Evolutionary conservation across 2,329 filamentous ascomycete genomes (phyloP).

Genomic region (Colletotrichum tropicicola): DNA sequence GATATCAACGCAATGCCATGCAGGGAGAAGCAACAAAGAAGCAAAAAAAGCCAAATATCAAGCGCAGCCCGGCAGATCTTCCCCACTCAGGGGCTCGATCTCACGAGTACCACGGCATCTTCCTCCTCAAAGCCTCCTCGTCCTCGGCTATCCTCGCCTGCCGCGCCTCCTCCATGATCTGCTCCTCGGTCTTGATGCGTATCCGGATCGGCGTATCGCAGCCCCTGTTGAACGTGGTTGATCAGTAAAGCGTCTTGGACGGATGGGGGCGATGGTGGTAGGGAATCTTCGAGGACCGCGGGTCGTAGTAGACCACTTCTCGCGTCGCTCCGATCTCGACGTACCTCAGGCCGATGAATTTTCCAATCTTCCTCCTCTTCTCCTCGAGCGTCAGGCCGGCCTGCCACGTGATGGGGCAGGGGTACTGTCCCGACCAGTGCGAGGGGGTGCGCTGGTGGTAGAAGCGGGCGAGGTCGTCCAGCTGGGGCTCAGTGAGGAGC

Average conservation of each 20-base stretch:
- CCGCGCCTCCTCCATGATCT: constrained; percentile 55
- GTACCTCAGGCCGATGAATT: constrained; percentile 77
- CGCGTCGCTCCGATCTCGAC: constrained; percentile 50
- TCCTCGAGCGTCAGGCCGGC: constrained; percentile 64
- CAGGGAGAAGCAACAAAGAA: constrained; percentile 7
- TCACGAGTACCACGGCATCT: constrained; percentile 48
- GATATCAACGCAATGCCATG: constrained; percentile 31
- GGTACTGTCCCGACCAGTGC: constrained; percentile 67
- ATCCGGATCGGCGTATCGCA: constrained; percentile 29
- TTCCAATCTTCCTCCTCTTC: constrained; percentile 77
- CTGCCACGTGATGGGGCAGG: constrained; percentile 73
- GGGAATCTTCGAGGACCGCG: too few species aligned
- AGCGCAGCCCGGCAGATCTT: too few species aligned
- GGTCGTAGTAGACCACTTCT: too few species aligned
- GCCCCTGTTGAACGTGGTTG: neutral
- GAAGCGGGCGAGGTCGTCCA: constrained; percentile 75
- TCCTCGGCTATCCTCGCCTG: constrained; percentile 49
- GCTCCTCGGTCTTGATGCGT: constrained; percentile 52
- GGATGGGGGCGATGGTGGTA: neutral
- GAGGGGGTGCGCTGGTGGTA: constrained; percentile 75
- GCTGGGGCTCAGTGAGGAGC: constrained; percentile 75
- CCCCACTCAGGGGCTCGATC: too few species aligned
- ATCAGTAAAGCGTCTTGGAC: neutral
- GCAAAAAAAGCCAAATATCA: neutral
- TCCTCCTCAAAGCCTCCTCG: constrained; percentile 58